Base-by-base conservation (phyloP, 257 asterid species). In the Eustoma russellianum region DNA sequence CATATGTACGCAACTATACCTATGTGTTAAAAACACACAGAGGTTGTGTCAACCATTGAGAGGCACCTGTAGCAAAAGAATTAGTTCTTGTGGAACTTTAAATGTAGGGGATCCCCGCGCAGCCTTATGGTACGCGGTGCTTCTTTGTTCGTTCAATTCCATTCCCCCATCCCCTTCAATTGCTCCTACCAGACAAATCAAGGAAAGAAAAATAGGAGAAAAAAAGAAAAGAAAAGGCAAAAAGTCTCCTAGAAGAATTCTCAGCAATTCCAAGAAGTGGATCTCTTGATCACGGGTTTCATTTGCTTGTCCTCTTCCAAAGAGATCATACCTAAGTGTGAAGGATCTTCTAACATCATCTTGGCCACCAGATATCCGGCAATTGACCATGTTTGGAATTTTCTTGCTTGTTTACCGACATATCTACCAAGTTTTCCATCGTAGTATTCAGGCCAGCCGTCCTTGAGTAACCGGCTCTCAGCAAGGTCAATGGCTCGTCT, bases 341-440 rank as follows among this genome's bases (percentile, higher is more conserved):
- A 84, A 66, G 94, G 90, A 67, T 84, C 91, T 67, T 84, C 94
- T 56, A 84, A 59, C 91, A 81, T 66, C 94, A 84, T 81, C 49
- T 81, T 84, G 13, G 90, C 87, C 40, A 81, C 94, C 12, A 84
- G 83, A 57, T 84, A 84, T 46, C 91, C 91, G 2, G 94, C 91
- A 28, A 84, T 81, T 12, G 88, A 84, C 91, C 88, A 81, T 28
- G 94, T 81, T 65, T 84, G 94, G 66, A 65, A 74, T 50, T 80
- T 83, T 62, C 94, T 76, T 9, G 86, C 94, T 64, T 83, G 93
- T 65, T 83, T 83, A 14, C 89, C 93, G 11, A 78, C 46, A 13
- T 64, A 83, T 57, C 93, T 78, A 56, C 93, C 93, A 3, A 71
- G 63, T 60, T 74, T 83, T 5, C 93, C 86, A 9, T 83, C 93